phyloP scores from a whole-genome alignment of 164 flowering plant genomes.

The Berberis vulgaris region DNA sequence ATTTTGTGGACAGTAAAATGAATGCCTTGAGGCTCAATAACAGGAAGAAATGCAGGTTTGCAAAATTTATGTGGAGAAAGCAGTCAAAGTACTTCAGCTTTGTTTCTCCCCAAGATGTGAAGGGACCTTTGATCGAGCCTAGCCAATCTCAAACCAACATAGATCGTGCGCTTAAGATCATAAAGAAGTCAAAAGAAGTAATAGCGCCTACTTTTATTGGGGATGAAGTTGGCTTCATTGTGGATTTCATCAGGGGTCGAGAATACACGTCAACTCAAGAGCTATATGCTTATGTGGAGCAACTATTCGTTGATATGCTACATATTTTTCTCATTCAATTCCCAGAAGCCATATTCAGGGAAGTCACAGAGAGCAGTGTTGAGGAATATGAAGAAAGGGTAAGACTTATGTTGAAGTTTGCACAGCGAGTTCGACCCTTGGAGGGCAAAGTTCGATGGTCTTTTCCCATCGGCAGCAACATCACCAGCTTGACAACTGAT shows the following conservation, averaged over 20 bases:
- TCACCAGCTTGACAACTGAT: not conserved
- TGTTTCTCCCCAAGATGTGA: not conserved
- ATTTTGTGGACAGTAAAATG: not conserved
- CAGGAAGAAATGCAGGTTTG: not conserved
- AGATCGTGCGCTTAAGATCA: not conserved
- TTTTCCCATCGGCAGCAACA: not conserved
- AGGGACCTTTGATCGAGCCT: not conserved
- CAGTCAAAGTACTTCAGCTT: not conserved
- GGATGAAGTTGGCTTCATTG: not conserved
- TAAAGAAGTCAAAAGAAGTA: not conserved
- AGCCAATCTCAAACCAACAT: not conserved
- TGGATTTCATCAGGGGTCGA: not conserved
- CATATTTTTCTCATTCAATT: not conserved
- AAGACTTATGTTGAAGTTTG: constrained; percentile 1
- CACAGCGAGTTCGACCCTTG: not conserved
- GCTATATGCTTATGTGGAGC: not conserved
- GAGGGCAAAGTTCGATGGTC: constrained; percentile 2
- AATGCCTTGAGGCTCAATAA: not conserved
- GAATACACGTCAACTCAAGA: not conserved
- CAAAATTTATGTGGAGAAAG: constrained; percentile 1
- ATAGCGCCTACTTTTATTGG: not conserved
- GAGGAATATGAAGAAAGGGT: constrained; percentile 6
- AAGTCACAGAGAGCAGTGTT: not conserved
- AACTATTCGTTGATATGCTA: not conserved
- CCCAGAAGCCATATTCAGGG: constrained; percentile 5